These are phyloP conservation scores for Aspergillus cristatus DNA, from an alignment of 495 filamentous ascomycete genomes.

Conservation along the genomic window DNA sequence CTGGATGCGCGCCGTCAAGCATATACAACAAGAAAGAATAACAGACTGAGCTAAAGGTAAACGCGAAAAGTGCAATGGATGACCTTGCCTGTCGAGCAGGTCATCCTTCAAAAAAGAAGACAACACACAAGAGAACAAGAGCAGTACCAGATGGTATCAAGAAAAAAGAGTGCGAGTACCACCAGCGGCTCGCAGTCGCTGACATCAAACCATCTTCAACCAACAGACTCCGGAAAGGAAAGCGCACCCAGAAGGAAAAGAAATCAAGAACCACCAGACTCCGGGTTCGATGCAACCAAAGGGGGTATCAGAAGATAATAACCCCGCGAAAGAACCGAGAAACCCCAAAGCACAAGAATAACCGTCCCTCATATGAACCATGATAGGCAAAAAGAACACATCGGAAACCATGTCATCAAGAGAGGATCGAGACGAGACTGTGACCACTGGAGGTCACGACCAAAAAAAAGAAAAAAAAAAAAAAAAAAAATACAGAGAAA, in stretches of 20 bases:
- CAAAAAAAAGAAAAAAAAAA: background rate
- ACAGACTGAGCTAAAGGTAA: too few relatives aligned
- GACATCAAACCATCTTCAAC: constrained; percentile 3
- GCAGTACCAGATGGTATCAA: background rate
- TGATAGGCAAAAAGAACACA: constrained; percentile 6
- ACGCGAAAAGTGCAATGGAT: background rate
- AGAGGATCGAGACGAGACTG: constrained; percentile 5
- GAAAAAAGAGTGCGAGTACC: constrained; percentile 2
- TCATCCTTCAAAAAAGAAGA: constrained; percentile 3
- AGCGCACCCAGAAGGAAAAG: constrained; percentile 5
- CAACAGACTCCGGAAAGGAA: constrained; percentile 7
- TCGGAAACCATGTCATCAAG: constrained; percentile 6
- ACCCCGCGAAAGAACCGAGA: constrained; percentile 6
- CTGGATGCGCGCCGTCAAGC: too few relatives aligned
- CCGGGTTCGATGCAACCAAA: constrained; percentile 15
- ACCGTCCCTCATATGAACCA: constrained; percentile 8
- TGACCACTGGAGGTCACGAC: background rate
- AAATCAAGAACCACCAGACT: constrained; percentile 9
- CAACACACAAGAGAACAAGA: constrained; percentile 1
- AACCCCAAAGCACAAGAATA: constrained; percentile 7
- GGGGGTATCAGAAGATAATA: constrained; percentile 7
- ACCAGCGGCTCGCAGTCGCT: background rate
- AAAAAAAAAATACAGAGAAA: constrained; percentile 3
- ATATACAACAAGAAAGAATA: too few relatives aligned
- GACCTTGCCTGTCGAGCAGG: too few relatives aligned